These are phyloP conservation scores for Hydrangea macrophylla DNA, from an alignment of 148 eudicot species.

Conservation along the genomic window DNA sequence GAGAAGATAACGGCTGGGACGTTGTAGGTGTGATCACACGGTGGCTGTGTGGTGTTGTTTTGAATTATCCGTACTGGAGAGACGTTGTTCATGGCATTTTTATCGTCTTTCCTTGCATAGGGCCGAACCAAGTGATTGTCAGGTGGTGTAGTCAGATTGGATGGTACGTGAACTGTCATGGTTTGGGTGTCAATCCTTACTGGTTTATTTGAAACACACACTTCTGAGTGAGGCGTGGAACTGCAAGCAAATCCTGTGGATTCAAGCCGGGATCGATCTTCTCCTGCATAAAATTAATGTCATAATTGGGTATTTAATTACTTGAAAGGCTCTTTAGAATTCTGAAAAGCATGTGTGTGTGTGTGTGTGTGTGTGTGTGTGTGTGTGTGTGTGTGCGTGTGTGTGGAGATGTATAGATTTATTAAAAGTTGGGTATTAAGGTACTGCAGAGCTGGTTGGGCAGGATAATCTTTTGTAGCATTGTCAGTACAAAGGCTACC, in stretches of 20 bases:
- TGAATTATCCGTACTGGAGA: constrained; percentile 42
- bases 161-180: constrained; percentile 27
- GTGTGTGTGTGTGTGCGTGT: no score
- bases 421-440: no score
- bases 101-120: constrained; percentile 49
- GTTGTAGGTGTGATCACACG: constrained; percentile 43
- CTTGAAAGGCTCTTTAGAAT: no score
- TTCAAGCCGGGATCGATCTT: constrained; percentile 26
- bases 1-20: constrained; percentile 63
- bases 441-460: no score
- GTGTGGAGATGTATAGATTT: no score
- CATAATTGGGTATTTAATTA: no score
- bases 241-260: constrained; percentile 34
- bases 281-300: constrained; percentile 7
- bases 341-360: no score
- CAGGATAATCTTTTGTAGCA: no score
- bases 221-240: constrained; percentile 19
- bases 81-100: constrained; percentile 30
- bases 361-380: no score
- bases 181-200: constrained; percentile 22
- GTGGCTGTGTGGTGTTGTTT: constrained; percentile 30
- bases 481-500: no score
- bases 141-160: neutral
- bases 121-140: constrained; percentile 25
- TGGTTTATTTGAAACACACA: constrained; percentile 30